These are phyloP conservation scores for Puccinia polysora DNA, from an alignment of 1,284 basidiomycete species.

Conservation along the genomic window DNA sequence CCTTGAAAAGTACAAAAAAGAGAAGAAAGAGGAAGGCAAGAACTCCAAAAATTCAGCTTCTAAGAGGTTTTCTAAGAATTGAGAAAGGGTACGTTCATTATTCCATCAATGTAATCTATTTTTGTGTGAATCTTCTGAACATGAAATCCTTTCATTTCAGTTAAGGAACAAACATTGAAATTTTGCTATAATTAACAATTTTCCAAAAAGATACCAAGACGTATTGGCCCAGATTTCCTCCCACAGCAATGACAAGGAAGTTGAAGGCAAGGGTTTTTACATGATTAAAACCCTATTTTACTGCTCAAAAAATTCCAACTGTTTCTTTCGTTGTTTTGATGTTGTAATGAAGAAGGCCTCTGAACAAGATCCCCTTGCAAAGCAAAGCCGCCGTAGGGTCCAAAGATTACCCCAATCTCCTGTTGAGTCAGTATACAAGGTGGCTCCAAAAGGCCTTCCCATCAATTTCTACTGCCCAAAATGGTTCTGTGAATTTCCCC, in stretches of 20 bases:
- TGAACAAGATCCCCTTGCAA: neutral
- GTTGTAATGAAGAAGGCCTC: conserved; percentile 12
- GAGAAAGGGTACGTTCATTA: neutral
- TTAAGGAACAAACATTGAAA: neutral
- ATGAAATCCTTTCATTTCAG: neutral
- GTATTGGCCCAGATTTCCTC: conserved; percentile 2
- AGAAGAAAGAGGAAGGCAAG: conserved; percentile 20
- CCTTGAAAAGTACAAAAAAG: conserved; percentile 2
- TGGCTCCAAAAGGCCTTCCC: conserved; percentile 29
- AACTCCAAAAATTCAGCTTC: neutral
- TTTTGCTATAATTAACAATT: conserved; percentile 12
- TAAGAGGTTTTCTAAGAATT: conserved; percentile 5
- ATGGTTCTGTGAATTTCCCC: conserved; percentile 15
- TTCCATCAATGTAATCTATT: too few relatives aligned
- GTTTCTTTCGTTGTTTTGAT: conserved; percentile 26
- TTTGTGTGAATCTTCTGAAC: too few relatives aligned
- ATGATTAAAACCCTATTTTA: conserved; percentile 22
- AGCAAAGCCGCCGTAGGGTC: neutral
- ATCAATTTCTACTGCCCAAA: conserved; percentile 29
- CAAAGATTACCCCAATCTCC: conserved; percentile 9
- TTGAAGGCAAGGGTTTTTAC: neutral
- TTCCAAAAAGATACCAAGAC: conserved; percentile 13
- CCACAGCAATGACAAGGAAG: conserved; percentile 32
- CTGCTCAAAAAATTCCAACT: conserved; percentile 15
- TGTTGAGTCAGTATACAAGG: neutral